phyloP scores from a whole-genome alignment of 2,329 filamentous ascomycete genomes.

The Graphilbum fragrans region DNA sequence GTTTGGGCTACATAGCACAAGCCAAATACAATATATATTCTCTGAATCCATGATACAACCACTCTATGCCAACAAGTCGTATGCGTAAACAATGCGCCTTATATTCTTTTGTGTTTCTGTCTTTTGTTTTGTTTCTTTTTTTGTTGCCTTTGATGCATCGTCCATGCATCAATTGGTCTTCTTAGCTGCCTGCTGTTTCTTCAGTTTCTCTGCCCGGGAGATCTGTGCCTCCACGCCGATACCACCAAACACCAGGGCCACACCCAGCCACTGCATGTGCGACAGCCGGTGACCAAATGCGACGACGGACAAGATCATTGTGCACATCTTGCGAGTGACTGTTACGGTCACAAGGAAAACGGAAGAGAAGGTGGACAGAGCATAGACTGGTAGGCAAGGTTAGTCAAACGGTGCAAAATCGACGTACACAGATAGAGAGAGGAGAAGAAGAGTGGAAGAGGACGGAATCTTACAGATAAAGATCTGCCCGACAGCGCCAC shows the following conservation, averaged over 20 bases:
- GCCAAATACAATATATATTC: too few relatives aligned
- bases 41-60: too few relatives aligned
- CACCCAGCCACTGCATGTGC: constrained; percentile 87
- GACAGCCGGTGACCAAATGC: constrained; percentile 85
- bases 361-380: constrained; percentile 81
- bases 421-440: neutral
- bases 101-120: constrained; percentile 5
- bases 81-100: too few relatives aligned
- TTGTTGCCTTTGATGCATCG: neutral
- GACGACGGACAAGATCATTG: constrained; percentile 92
- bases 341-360: constrained; percentile 91
- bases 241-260: constrained; percentile 85
- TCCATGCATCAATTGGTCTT: neutral
- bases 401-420: neutral
- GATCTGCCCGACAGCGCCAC: constrained; percentile 85
- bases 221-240: constrained; percentile 85
- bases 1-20: too few relatives aligned
- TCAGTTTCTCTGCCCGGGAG: constrained; percentile 68
- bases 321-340: constrained; percentile 97
- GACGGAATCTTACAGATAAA: constrained; percentile 70
- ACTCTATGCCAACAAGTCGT: too few relatives aligned
- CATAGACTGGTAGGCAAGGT: constrained; percentile 53
- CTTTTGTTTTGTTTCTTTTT: neutral
- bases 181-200: constrained; percentile 42
- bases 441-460: neutral